Conservation (phyloP, 1,284 basidiomycete species). For the Cystobasidium sp. region DNA sequence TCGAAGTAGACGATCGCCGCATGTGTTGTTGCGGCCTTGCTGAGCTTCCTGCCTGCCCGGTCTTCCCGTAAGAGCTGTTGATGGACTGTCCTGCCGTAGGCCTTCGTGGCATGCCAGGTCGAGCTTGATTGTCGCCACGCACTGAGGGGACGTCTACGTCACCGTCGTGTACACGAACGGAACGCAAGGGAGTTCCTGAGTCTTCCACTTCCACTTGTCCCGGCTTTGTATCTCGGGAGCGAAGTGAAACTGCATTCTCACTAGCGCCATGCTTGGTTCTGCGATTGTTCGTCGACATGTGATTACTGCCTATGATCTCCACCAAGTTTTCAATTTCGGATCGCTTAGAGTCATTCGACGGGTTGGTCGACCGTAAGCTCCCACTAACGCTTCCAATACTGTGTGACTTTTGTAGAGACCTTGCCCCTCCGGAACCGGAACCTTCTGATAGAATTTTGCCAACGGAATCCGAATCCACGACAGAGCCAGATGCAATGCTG, state of each 20-base stretch:
- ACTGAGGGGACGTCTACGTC: slow-evolving; percentile 27
- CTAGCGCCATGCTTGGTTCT: background rate
- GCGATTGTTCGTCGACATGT: background rate
- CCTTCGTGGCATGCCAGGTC: slow-evolving; percentile 8
- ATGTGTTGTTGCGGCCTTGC: background rate
- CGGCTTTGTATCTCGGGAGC: background rate
- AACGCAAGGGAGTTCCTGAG: slow-evolving; percentile 45
- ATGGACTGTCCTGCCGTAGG: slow-evolving; percentile 5
- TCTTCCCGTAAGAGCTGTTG: slow-evolving; percentile 10
- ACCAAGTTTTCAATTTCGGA: slow-evolving; percentile 51
- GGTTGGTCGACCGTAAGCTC: slow-evolving; percentile 18
- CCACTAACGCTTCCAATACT: slow-evolving; percentile 17
- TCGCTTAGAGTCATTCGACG: slow-evolving; percentile 21
- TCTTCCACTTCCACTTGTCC: slow-evolving; percentile 43
- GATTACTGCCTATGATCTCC: slow-evolving; percentile 46
- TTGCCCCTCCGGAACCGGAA: background rate
- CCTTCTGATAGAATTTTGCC: slow-evolving; percentile 9
- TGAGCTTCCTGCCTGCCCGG: background rate
- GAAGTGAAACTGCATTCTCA: background rate
- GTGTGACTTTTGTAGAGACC: background rate
- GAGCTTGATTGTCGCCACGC: background rate
- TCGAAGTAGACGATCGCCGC: slow-evolving; percentile 8
- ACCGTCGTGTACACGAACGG: slow-evolving; percentile 34
- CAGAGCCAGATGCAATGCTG: background rate
- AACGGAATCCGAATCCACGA: background rate